Evolutionary conservation across 441 rosid genomes (phyloP).

Genomic region (Arabidopsis lyrata): DNA sequence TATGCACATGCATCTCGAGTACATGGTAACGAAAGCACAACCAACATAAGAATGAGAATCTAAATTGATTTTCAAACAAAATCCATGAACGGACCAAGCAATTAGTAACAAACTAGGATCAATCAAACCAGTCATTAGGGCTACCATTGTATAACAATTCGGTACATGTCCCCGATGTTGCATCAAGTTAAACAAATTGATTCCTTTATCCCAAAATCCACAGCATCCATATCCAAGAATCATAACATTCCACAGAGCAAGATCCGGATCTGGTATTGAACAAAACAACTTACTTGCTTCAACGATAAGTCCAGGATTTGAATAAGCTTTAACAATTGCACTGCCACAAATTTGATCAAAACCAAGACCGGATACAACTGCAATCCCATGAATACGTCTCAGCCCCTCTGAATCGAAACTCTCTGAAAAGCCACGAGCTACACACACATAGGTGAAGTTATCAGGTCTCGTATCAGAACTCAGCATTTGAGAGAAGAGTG

Average conservation of each 20-base stretch:
- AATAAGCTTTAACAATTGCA: conserved; percentile 74
- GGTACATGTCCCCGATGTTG: conserved; percentile 52
- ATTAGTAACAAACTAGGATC: conserved; percentile 49
- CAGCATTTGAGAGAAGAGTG: conserved; percentile 59
- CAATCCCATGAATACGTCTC: conserved; percentile 65
- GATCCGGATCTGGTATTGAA: conserved; percentile 61
- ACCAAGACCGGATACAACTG: conserved; percentile 64
- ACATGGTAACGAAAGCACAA: conserved; percentile 74
- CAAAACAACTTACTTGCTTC: conserved; percentile 67
- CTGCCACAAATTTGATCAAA: conserved; percentile 64
- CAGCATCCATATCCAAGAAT: conserved; percentile 65
- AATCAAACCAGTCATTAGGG: conserved; percentile 59
- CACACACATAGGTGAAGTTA: conserved; percentile 74
- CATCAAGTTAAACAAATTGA: conserved; percentile 63
- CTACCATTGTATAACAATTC: conserved; percentile 79
- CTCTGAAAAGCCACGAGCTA: conserved; percentile 69
- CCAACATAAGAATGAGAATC: conserved; percentile 64
- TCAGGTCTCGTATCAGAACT: conserved; percentile 60
- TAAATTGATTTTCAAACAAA: conserved; percentile 70
- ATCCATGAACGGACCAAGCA: conserved; percentile 73
- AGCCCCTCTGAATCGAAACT: conserved; percentile 51
- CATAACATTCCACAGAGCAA: conserved; percentile 80
- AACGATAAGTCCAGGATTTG: conserved; percentile 54
- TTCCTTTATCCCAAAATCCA: conserved; percentile 61
- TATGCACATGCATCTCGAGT: conserved; percentile 66